These are phyloP conservation scores for Xenoacremonium recifei DNA, from an alignment of 2,329 filamentous ascomycete species.

Conservation along the genomic window DNA sequence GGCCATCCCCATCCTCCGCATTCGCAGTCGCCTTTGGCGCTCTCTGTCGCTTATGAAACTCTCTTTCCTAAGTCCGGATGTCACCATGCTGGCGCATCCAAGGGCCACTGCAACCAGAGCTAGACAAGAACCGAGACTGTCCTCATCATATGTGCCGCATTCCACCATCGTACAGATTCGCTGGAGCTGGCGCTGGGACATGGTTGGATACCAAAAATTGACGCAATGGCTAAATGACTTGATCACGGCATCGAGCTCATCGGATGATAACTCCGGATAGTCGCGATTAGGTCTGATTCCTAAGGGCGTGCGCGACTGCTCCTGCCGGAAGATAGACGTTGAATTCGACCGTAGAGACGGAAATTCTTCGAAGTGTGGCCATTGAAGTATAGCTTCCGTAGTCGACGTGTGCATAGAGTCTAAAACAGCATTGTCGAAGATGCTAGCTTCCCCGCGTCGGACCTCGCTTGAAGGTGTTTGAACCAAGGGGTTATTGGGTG, in stretches of 20 bases:
- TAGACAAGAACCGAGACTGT: constrained; percentile 39
- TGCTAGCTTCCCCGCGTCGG: constrained; percentile 19
- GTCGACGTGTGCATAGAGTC: constrained; percentile 50
- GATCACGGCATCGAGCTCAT: constrained; percentile 41
- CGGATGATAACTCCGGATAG: constrained; percentile 40
- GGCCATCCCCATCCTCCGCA: constrained; percentile 36
- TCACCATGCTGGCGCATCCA: constrained; percentile 44
- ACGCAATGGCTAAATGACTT: constrained; percentile 44
- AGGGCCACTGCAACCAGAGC: constrained; percentile 47
- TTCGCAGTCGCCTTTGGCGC: constrained; percentile 27
- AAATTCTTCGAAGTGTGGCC: constrained; percentile 48
- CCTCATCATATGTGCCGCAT: constrained; percentile 34
- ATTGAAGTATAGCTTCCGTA: constrained; percentile 50
- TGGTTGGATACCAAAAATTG: constrained; percentile 54
- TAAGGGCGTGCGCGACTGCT: constrained; percentile 40
- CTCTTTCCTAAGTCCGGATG: constrained; percentile 25
- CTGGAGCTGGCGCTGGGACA: constrained; percentile 39
- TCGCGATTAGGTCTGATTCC: constrained; percentile 32
- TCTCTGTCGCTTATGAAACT: constrained; percentile 23
- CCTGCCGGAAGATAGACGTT: constrained; percentile 46
- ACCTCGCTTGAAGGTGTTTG: constrained; percentile 20
- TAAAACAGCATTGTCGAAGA: constrained; percentile 46
- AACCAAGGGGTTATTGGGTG: constrained; percentile 21
- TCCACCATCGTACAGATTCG: constrained; percentile 31
- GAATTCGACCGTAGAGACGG: constrained; percentile 41